Conservation (phyloP, 73 alveolate genomes). For the Stentor coeruleus region DNA sequence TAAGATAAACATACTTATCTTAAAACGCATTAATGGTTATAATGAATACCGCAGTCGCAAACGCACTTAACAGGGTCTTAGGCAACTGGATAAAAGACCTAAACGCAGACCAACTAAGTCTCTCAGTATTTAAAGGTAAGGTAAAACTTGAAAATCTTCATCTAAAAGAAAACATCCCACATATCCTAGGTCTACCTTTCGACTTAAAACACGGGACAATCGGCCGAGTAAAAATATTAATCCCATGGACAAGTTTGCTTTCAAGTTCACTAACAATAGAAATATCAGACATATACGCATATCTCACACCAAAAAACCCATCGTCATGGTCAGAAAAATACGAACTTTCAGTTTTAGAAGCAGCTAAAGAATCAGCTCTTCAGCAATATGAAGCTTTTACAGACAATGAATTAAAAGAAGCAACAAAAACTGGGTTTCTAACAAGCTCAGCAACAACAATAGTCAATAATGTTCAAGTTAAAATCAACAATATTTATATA, state of each 20-base stretch:
- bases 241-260: slow-evolving; percentile 41
- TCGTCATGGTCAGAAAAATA: slow-evolving; percentile 49
- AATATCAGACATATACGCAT: slow-evolving; percentile 41
- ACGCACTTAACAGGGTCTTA: slow-evolving; percentile 42
- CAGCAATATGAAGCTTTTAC: slow-evolving; percentile 36
- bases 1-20: no score
- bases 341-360: slow-evolving; percentile 30
- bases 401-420: slow-evolving; percentile 31
- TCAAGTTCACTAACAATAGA: slow-evolving; percentile 44
- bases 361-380: slow-evolving; percentile 29
- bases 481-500: slow-evolving; percentile 38
- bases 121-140: slow-evolving; percentile 42
- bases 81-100: slow-evolving; percentile 55
- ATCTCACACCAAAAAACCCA: slow-evolving; percentile 38
- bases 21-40: no score
- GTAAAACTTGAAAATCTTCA: slow-evolving; percentile 46
- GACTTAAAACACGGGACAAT: slow-evolving; percentile 43
- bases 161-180: slow-evolving; percentile 34
- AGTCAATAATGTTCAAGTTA: slow-evolving; percentile 43
- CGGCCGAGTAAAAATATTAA: slow-evolving; percentile 45
- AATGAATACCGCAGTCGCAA: slow-evolving; percentile 55
- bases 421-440: slow-evolving; percentile 46
- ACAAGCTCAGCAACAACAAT: slow-evolving; percentile 34
- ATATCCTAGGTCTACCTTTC: slow-evolving; percentile 56
- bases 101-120: slow-evolving; percentile 48